Conservation (phyloP, 2,329 filamentous ascomycete genomes). For the Parastagonospora nodorum region DNA sequence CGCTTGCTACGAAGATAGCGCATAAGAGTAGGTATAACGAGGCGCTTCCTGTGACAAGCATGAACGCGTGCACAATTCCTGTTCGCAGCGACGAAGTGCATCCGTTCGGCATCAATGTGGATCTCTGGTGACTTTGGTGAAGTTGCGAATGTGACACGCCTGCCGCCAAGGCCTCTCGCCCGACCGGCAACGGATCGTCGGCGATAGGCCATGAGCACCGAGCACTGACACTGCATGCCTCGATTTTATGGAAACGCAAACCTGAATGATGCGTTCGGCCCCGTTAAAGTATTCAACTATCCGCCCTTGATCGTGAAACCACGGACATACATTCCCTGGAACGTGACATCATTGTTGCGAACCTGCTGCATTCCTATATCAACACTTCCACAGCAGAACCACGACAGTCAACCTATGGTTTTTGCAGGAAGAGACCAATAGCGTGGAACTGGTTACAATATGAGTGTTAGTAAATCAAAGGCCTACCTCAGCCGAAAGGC, state of each 20-base stretch:
- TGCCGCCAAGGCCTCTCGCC: slow-evolving; percentile 24
- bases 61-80: background rate
- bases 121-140: background rate
- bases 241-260: slow-evolving; percentile 6
- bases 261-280: background rate
- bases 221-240: slow-evolving; percentile 12
- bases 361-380: background rate
- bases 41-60: too few species aligned
- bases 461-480: slow-evolving; percentile 10
- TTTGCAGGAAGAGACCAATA: background rate
- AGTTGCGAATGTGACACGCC: background rate
- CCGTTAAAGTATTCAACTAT: background rate
- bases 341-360: background rate
- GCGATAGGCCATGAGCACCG: slow-evolving; percentile 3
- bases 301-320: background rate
- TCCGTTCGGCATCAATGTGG: background rate
- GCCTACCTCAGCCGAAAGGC: slow-evolving; percentile 3
- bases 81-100: background rate
- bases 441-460: slow-evolving; percentile 4
- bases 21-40: too few species aligned
- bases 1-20: too few species aligned
- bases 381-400: background rate
- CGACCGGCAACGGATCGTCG: slow-evolving; percentile 18
- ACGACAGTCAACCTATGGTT: background rate
- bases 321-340: background rate